Evolutionary conservation across 1,139 yeast species (phyloP), one percentile per base, ranked within the genome.

Genomic region (Yamadazyma dushanensis): DNA sequence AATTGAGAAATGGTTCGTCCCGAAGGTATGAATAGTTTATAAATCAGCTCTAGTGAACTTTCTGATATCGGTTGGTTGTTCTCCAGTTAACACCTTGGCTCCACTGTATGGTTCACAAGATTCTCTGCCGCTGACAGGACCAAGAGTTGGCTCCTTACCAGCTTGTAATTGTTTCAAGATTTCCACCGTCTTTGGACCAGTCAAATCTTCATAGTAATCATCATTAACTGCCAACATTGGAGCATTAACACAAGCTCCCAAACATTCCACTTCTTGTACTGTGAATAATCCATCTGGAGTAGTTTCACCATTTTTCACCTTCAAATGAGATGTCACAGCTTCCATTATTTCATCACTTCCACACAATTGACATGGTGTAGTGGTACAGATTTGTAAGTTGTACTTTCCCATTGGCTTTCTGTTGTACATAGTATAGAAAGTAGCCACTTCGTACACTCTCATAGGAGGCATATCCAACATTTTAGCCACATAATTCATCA

Each of bases 401-500:
- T 79, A 84, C 58, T 86, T 85, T 46, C 96, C 95, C 77, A 87
- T 80, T 37, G 95, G 95, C 50, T 77, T 73, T 63, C 95, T 80
- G 66, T 85, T 85, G 70, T 82, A 87, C 96, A 87, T 87, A 53
- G 96, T 86, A 67, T 87, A 87, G 67, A 87, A 87, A 32, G 95
- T 84, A 27, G 96, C 96, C 43, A 87, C 96, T 61, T 87, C 96
- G 61, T 87, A 87, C 21, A 87, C 96, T 68, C 96, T 79, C 96
- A 87, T 87, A 45, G 95, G 95, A 21, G 96, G 96, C 83, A 87
- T 83, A 54, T 86, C 92, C 54, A 86, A 74, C 55, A 83, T 57
- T 63, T 83, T 79, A 42, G 95, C 96, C 29, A 87, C 95, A 58
- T 90, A 89, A 67, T 90, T 88, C 92, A 92, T 86, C 44, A 89